Evolutionary conservation across 225 moss, liverwort and hornwort species (phyloP), one percentile per base, ranked within the genome.

Genomic region (Sphagnum contortum): DNA sequence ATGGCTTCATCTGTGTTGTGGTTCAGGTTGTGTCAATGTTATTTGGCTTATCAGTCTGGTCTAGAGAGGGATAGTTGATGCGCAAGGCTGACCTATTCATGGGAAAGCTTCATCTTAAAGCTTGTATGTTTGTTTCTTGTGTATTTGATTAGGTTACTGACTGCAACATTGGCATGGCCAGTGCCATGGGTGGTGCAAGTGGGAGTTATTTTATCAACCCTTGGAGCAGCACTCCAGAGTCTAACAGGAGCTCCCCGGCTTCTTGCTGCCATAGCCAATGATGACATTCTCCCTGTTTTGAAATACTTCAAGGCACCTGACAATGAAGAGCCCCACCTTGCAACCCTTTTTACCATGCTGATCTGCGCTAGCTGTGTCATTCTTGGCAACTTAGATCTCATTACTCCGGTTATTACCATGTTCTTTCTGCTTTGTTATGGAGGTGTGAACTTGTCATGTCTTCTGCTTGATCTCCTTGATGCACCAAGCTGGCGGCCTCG

Each of bases 401-500:
- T 98, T 65, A 98, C 98, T 50, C 98, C 98, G 12, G 73, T 98
- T 46, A 98, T 93, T 61, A 98, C 98, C 60, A 98, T 98, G 98
- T 93, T 98, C 78, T 98, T 87, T 63, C 87, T 98, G 61, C 83
- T 98, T 81, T 98, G 98, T 73, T 98, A 98, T 60, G 82, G 91
- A 53, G 98, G 98, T 65, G 98, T 98, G 48, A 98, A 98, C 66
- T 71, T 98, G 65, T 98, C 98, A 5, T 98, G 98, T 62, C 91
- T 98, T 48, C 81, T 98, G 71, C 91, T 98, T 57, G 98, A 98
- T 75, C 80, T 98, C 68, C 84, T 98, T 59, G 98, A 98, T 73
- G 98, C 98, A 60, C 98, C 98, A 61, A 98, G 98, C 76, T 98
- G 98, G 98, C 93, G 98, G 44, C 93, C 98, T 64, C 93, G 98